Base-by-base conservation (phyloP, 73 alveolate species). In the Stentor coeruleus region DNA sequence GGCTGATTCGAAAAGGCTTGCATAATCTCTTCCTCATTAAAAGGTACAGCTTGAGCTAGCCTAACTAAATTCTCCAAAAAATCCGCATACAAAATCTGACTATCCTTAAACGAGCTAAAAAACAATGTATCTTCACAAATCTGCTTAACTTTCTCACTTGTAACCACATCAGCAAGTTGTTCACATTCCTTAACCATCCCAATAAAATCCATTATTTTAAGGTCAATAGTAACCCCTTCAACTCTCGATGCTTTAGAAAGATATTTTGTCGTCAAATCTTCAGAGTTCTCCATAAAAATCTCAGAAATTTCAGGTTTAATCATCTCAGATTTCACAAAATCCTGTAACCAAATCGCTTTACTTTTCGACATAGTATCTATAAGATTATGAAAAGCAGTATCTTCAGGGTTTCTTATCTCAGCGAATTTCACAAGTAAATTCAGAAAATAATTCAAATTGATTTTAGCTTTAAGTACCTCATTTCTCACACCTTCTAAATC, bases 261-360 rank as follows among this genome's bases (percentile, higher is more conserved):
- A 38, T 39, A 75, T 35, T 39, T 39, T 1, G 37, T 37, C 1
- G 30, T 35, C 15, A 75, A 66, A 36, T 20, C n/a, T 14, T 75
- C 83, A 38, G 66, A 28, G 39, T 75, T 75, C 26, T 75, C 83
- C 72, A 39, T 37, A 3, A 75, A 75, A 39, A 75, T 15, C 3
- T 75, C 83, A 36, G 58, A 75, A 75, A 75, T 31, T 75, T 75
- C 81, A n/a, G 83, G 83, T 75, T 75, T 75, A 15, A 75, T 15
- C 59, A 75, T 31, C 38, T 75, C 83, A 14, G 83, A 75, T 75
- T 75, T 75, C 2, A 75, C 31, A 2, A 14, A 39, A 2, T 75
- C 83, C 39, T 75, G 74, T 1, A 66, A 40, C 79, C 79, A 66
- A 15, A 66, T 31, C 0, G 79, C 79, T 33, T 66, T 66, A 33